A percentile compares a stretch with the other conserved stretches of the same genome.
phyloP scores from a whole-genome alignment of 257 asterid species.

The Ballota nigra region DNA sequence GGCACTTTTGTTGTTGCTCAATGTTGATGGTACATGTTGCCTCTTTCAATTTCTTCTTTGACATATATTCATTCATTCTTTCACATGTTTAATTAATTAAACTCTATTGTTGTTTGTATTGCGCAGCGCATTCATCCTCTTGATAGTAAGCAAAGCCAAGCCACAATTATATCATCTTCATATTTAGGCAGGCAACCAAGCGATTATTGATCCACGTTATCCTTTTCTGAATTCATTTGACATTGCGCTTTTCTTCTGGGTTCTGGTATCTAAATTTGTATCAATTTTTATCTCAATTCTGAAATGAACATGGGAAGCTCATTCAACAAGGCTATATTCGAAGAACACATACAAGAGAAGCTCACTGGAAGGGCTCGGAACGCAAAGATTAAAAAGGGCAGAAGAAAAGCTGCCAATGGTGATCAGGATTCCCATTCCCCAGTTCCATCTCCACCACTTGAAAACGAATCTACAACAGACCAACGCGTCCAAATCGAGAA shows the following conservation, averaged over 20 bases:
- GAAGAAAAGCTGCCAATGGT: conserved; percentile 9
- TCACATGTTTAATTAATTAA: too few species aligned
- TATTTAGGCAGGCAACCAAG: neutral
- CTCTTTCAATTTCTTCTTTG: neutral
- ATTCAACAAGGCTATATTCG: conserved; percentile 62
- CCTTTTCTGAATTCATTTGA: conserved; percentile 64
- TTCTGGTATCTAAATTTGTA: conserved; percentile 29
- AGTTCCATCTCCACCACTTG: neutral
- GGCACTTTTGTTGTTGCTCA: conserved; percentile 55
- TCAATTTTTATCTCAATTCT: neutral
- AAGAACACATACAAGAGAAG: conserved; percentile 54
- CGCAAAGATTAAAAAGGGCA: conserved; percentile 44
- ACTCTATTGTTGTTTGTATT: neutral
- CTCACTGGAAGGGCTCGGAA: conserved; percentile 58
- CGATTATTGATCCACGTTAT: conserved; percentile 40
- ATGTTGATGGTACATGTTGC: conserved; percentile 46
- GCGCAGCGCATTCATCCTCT: conserved; percentile 56
- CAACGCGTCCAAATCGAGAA: conserved; percentile 4
- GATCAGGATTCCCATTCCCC: conserved; percentile 24
- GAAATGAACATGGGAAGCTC: conserved; percentile 64
- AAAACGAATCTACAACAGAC: neutral
- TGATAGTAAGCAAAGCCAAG: conserved; percentile 38
- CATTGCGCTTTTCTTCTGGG: conserved; percentile 67
- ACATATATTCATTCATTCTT: neutral
- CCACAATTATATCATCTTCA: neutral